phyloP scores from a whole-genome alignment of 768 basidiomycete genomes.

The Clitopilus hobsonii region DNA sequence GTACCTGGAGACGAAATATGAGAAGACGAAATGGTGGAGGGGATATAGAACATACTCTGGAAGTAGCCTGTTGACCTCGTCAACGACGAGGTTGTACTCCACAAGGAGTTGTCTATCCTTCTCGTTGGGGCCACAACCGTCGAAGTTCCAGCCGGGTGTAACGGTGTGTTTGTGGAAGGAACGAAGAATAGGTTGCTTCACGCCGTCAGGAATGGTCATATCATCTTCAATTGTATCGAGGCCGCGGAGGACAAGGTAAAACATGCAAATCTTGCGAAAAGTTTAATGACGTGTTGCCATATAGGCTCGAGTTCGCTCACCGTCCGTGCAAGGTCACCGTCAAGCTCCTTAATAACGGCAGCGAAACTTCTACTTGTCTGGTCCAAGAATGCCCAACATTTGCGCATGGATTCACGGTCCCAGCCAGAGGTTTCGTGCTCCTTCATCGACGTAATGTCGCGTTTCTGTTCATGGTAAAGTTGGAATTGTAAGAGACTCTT shows the following conservation, averaged over 20 bases:
- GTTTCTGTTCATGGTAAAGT: slow-evolving; percentile 74
- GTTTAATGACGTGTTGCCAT: slow-evolving; percentile 2
- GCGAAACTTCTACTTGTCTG: slow-evolving; percentile 85
- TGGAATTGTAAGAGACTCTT: slow-evolving; percentile 79
- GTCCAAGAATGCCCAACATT: slow-evolving; percentile 90
- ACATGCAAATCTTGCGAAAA: slow-evolving; percentile 73
- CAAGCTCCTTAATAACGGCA: slow-evolving; percentile 92
- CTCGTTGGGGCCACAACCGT: slow-evolving; percentile 78
- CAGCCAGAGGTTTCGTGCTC: slow-evolving; percentile 83
- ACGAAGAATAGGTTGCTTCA: slow-evolving; percentile 84
- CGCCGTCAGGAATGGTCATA: slow-evolving; percentile 85
- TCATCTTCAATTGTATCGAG: slow-evolving; percentile 99
- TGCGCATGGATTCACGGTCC: slow-evolving; percentile 81
- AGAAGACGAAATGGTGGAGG: slow-evolving; percentile 7
- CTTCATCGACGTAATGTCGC: slow-evolving; percentile 72
- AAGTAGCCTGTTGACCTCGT: slow-evolving; percentile 69
- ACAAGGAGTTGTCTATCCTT: slow-evolving; percentile 83
- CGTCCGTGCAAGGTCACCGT: slow-evolving; percentile 89
- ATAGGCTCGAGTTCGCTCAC: slow-evolving; percentile 30
- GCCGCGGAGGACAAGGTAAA: slow-evolving; percentile 90
- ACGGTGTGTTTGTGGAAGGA: slow-evolving; percentile 76
- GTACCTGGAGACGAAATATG: slow-evolving; percentile 40
- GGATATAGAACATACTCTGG: slow-evolving; percentile 43
- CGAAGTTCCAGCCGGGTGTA: slow-evolving; percentile 83
- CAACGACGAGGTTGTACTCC: slow-evolving; percentile 76